Percentiles rank a stretch among this genome's conserved stretches.
Evolutionary conservation across 495 filamentous ascomycete species (phyloP).

Genomic region (Daldinia concentrica): DNA sequence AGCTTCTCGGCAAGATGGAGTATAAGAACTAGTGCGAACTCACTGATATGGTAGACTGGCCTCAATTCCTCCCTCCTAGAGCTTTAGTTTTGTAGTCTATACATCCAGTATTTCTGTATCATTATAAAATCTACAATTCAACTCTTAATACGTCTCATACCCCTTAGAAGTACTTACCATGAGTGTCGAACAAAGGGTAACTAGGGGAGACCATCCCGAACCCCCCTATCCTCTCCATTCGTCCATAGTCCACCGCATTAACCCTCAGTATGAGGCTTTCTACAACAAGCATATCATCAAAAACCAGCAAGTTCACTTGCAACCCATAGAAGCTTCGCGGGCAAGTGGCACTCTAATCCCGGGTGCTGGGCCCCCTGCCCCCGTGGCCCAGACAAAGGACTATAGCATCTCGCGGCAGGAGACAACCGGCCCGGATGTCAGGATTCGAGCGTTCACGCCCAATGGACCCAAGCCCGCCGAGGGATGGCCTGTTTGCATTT

Average conservation of each 20-base stretch:
- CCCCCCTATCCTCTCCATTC: conserved; percentile 66
- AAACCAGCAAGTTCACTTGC: conserved; percentile 54
- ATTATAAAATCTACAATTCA: not conserved
- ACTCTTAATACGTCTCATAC: conserved; percentile 1
- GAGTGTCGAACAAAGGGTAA: conserved; percentile 32
- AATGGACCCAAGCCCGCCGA: conserved; percentile 50
- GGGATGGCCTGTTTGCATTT: conserved; percentile 67
- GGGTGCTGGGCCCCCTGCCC: conserved; percentile 60
- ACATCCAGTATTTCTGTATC: not conserved
- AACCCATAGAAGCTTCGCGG: conserved; percentile 63
- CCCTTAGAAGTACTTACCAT: conserved; percentile 4
- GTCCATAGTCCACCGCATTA: conserved; percentile 57
- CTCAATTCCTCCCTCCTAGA: not conserved
- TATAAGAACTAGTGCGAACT: conserved; percentile 7
- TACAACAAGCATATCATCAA: conserved; percentile 64
- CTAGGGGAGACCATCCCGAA: conserved; percentile 35
- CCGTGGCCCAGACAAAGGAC: conserved; percentile 62
- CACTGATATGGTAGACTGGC: not conserved
- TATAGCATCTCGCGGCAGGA: conserved; percentile 56
- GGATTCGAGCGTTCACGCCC: conserved; percentile 60
- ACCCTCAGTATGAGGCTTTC: conserved; percentile 63
- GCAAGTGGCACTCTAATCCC: conserved; percentile 63
- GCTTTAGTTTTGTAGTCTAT: not conserved
- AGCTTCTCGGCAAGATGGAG: not conserved
- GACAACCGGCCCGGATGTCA: conserved; percentile 59